Percentiles rank a stretch among this genome's conserved stretches.
Evolutionary conservation across 257 asterid genomes (phyloP).

Genomic region (Ilex asprella): DNA sequence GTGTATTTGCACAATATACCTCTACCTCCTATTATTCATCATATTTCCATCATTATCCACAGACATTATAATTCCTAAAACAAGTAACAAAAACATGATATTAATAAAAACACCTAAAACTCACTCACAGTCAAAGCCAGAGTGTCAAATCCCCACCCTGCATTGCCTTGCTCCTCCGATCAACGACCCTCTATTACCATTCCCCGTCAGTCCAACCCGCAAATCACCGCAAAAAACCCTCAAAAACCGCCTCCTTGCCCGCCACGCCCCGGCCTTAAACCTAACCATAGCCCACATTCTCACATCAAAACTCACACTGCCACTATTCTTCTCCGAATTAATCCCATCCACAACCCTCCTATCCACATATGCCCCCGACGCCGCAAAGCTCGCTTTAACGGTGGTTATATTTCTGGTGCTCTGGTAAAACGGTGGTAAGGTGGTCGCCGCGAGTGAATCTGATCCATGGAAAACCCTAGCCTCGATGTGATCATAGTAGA

Average conservation of each 20-base stretch:
- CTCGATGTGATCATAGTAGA: conserved; percentile 43
- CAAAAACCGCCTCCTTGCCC: conserved; percentile 56
- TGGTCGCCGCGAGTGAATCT: conserved; percentile 35
- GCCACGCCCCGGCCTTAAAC: conserved; percentile 77
- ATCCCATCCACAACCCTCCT: conserved; percentile 37
- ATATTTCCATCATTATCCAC: too few relatives aligned
- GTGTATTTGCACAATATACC: too few relatives aligned
- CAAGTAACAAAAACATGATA: conserved; percentile 8
- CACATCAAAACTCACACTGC: conserved; percentile 43
- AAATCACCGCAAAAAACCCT: conserved; percentile 72
- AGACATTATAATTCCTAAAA: conserved; percentile 1
- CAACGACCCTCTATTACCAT: conserved; percentile 39
- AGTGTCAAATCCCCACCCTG: conserved; percentile 60
- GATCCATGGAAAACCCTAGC: conserved; percentile 32
- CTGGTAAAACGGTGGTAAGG: conserved; percentile 62
- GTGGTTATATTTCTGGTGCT: conserved; percentile 49
- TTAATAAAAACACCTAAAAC: conserved; percentile 8
- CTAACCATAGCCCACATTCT: conserved; percentile 56
- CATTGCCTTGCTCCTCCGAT: conserved; percentile 59
- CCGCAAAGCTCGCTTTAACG: conserved; percentile 52
- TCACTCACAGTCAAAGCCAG: conserved; percentile 2
- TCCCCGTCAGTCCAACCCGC: conserved; percentile 30
- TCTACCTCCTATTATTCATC: too few relatives aligned
- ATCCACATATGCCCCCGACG: conserved; percentile 42
- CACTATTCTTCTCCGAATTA: conserved; percentile 33